Evolutionary conservation across 2,329 filamentous ascomycete genomes (phyloP), one percentile per base, ranked within the genome.

Genomic region (Exserohilum rostratum): DNA sequence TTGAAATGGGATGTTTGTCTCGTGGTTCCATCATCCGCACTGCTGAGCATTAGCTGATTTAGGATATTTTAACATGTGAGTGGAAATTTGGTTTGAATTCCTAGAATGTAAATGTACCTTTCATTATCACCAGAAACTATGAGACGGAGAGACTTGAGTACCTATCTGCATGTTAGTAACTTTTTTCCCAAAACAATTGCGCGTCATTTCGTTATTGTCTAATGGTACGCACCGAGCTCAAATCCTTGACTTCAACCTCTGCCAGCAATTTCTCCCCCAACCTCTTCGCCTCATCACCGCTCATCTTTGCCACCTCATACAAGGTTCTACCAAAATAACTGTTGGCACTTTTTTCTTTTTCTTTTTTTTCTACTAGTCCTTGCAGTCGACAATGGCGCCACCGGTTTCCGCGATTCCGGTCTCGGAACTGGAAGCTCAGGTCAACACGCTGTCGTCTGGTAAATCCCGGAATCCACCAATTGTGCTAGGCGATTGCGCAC

Each of bases 241-340:
- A 61, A 38, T 64, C 67, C 60, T 61, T 71, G 38, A 60, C 61
- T 53, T 68, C 62, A 37, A 75, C 70, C 57, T 75, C 73, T 43
- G 52, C 61, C 60, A 87, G 73, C 69, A 87, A 74, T 64, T 75
- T 80, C 67, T 78, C 79, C 39, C 85, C 85, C 59, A 85, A 75
- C 61, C 70, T 77, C 69, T 76, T 76, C 61, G 77, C 64, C 71
- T 70, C 69, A 57, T 57, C 64, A 58, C 53, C 61, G 60, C 51
- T 59, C 66, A 61, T 64, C 57, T 51, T 40, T 27, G 20, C 27
- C 5, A 10, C 17, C 9, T n/a, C 30, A 10, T 29, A 18, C 25
- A 15, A 20, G 13, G 7, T 20, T 34, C 5, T 27, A 5, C 2
- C 42, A 5, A 30, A 9, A 17, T 17, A 11, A 25, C 13, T 29